Evolutionary conservation across 805 yeast species (phyloP).

Genomic region (Candida stauntonica): DNA sequence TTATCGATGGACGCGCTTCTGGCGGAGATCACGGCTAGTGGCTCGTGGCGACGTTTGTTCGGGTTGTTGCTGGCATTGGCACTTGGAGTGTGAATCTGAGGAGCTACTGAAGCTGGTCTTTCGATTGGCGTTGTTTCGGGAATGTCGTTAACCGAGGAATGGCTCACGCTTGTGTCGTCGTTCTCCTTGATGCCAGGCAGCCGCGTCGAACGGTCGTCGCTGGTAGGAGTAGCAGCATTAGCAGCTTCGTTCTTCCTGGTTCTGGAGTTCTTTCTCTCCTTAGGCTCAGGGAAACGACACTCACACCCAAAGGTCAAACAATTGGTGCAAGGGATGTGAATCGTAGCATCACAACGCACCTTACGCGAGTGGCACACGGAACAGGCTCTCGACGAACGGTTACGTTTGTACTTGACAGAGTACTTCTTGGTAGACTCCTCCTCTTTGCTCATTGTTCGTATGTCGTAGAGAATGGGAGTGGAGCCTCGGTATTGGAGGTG

Average conservation of each 20-base stretch:
- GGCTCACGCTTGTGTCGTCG: too few relatives aligned
- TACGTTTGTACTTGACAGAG: constrained; percentile 43
- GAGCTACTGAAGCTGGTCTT: too few relatives aligned
- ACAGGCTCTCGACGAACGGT: constrained; percentile 67
- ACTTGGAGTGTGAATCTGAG: too few relatives aligned
- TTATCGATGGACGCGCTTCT: constrained; percentile 29
- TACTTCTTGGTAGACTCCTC: constrained; percentile 21
- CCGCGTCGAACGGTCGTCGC: too few relatives aligned
- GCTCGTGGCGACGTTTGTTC: constrained; percentile 30
- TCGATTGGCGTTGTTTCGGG: too few relatives aligned
- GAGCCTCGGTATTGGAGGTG: not conserved
- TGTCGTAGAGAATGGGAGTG: not conserved
- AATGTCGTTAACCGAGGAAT: too few relatives aligned
- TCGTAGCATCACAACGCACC: constrained; percentile 73
- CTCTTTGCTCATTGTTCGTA: constrained; percentile 1
- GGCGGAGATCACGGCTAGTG: constrained; percentile 31
- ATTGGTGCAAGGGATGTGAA: constrained; percentile 58
- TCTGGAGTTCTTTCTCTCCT: constrained; percentile 36
- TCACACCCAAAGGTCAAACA: constrained; percentile 70
- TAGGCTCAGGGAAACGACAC: constrained; percentile 62
- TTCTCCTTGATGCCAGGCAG: too few relatives aligned
- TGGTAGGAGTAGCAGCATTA: too few relatives aligned
- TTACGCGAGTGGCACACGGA: constrained; percentile 73
- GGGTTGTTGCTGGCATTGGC: not conserved
- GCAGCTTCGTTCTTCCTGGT: too few relatives aligned